Conservation (phyloP, 306 rosid species). For the Gynostemma pentaphyllum region DNA sequence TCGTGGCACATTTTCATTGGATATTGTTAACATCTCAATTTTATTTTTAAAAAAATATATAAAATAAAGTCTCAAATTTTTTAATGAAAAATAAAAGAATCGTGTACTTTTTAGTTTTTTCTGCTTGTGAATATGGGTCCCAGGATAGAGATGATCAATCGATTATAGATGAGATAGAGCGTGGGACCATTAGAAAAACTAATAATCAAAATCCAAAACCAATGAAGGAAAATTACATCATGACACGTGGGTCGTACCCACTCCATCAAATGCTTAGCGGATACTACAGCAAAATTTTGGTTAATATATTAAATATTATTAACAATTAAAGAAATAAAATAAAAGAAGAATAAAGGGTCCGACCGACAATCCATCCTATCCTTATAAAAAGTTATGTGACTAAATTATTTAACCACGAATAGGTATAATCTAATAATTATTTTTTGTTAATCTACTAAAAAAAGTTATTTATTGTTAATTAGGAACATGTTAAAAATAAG, state of each 20-base stretch:
- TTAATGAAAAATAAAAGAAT: neutral
- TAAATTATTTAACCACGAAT: no score
- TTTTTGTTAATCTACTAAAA: no score
- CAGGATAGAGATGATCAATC: neutral
- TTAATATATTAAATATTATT: neutral
- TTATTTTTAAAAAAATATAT: no score
- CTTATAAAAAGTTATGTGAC: no score
- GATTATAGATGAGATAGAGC: neutral
- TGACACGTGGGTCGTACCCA: constrained; percentile 8
- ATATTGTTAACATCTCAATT: no score
- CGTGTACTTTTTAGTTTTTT: no score
- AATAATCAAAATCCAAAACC: neutral
- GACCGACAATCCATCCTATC: constrained; percentile 1
- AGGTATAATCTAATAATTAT: no score
- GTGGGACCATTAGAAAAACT: neutral
- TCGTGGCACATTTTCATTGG: no score
- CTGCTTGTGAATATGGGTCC: neutral
- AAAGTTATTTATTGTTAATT: no score
- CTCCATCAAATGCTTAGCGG: neutral
- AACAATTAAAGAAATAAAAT: neutral
- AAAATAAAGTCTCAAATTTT: neutral
- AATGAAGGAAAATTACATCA: neutral
- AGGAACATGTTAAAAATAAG: no score
- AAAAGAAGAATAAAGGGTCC: neutral
- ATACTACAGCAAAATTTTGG: neutral